These are phyloP conservation scores for Symbiodinium natans DNA, from an alignment of 73 alveolate genomes.

Conservation along the genomic window DNA sequence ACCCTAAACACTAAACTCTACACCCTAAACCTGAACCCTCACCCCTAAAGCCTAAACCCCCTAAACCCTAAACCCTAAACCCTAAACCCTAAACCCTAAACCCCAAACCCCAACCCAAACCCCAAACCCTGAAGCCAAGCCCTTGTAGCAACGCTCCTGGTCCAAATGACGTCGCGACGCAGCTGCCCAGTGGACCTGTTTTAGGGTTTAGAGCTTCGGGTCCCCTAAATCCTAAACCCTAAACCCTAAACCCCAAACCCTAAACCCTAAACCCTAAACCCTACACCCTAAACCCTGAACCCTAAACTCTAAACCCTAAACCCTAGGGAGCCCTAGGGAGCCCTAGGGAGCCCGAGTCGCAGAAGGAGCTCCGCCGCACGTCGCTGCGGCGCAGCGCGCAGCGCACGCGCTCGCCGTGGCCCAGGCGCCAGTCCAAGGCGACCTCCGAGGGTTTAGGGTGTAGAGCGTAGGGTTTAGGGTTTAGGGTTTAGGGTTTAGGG, in stretches of 20 bases:
- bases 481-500: neutral
- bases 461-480: neutral
- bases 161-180: neutral
- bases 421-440: conserved; percentile 3
- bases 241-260: too few relatives aligned
- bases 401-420: neutral
- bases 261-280: too few relatives aligned
- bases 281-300: too few relatives aligned
- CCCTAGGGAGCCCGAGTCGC: neutral
- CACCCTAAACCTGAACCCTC: neutral
- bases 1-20: neutral
- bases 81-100: neutral
- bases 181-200: neutral
- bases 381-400: conserved; percentile 48
- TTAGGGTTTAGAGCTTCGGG: neutral
- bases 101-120: neutral
- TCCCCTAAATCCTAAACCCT: neutral
- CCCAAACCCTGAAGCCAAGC: too few relatives aligned
- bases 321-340: too few relatives aligned
- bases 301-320: too few relatives aligned
- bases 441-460: neutral
- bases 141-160: neutral
- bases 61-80: neutral
- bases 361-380: conserved; percentile 60
- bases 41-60: neutral